Evolutionary conservation across 345 rosid genomes (phyloP).

Genomic region (Acer negundo): DNA sequence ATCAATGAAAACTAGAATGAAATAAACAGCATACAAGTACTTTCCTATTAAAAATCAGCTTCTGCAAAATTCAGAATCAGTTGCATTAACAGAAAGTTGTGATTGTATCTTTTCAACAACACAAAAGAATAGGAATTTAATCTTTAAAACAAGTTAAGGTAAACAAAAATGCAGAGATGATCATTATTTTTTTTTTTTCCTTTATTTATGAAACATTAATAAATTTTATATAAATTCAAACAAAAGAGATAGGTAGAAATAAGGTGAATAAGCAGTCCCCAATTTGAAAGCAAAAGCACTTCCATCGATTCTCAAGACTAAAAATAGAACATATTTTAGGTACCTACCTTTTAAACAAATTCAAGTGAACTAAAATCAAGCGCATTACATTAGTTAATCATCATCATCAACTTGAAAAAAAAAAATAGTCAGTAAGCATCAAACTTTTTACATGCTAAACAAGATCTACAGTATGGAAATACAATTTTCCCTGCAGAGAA

Average conservation of each 20-base stretch:
- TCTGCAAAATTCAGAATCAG: background rate
- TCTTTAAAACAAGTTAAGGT: background rate
- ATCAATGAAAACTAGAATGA: constrained; percentile 8
- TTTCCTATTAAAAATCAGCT: constrained; percentile 1
- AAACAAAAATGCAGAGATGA: background rate
- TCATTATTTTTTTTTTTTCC: too few relatives aligned
- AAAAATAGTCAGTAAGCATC: background rate
- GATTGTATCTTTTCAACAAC: background rate
- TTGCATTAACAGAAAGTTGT: background rate
- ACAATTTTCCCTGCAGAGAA: background rate
- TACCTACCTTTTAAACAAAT: background rate
- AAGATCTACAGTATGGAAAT: background rate
- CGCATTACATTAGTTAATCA: background rate
- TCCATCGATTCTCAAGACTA: background rate
- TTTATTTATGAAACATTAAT: background rate
- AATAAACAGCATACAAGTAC: background rate
- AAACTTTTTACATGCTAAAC: background rate
- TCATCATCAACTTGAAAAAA: background rate
- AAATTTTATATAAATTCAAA: background rate
- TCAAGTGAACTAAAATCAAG: background rate
- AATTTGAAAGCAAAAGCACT: background rate
- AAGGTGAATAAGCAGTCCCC: background rate
- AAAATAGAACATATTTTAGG: background rate
- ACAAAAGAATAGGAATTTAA: background rate
- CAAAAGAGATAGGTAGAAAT: background rate